These are phyloP conservation scores for Tuber brumale DNA, from an alignment of 495 filamentous ascomycete genomes.

Conservation along the genomic window DNA sequence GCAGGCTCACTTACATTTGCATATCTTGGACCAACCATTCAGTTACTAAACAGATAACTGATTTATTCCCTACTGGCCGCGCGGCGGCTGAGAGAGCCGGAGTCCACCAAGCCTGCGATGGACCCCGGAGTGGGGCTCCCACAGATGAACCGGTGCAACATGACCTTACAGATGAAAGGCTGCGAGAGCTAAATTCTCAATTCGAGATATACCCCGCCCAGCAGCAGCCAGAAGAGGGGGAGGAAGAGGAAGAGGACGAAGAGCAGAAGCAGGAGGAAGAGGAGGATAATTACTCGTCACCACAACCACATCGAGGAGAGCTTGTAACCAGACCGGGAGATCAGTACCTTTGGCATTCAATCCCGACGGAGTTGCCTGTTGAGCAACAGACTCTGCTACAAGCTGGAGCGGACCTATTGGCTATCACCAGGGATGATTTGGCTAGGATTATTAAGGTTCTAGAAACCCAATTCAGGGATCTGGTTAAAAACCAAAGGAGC, in stretches of 20 bases:
- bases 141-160: constrained; percentile 19
- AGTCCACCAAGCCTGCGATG: constrained; percentile 5
- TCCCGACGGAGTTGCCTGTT: constrained; percentile 20
- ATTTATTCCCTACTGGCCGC: constrained; percentile 47
- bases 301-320: neutral
- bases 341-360: constrained; percentile 37
- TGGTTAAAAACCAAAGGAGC: constrained; percentile 38
- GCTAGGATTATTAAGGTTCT: constrained; percentile 50
- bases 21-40: neutral
- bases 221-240: constrained; percentile 21
- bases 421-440: constrained; percentile 45
- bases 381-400: constrained; percentile 39
- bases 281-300: neutral
- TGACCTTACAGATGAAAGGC: constrained; percentile 7
- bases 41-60: constrained; percentile 45
- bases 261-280: neutral
- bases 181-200: constrained; percentile 40
- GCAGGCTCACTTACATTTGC: neutral
- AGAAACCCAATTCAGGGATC: constrained; percentile 50
- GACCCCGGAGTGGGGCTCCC: constrained; percentile 10
- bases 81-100: constrained; percentile 10
- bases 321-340: constrained; percentile 32
- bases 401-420: constrained; percentile 42
- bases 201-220: constrained; percentile 39
- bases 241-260: constrained; percentile 28